Evolutionary conservation across 495 filamentous ascomycete species (phyloP), one percentile per base, ranked within the genome.

Genomic region (Hypoxylon perforatum): DNA sequence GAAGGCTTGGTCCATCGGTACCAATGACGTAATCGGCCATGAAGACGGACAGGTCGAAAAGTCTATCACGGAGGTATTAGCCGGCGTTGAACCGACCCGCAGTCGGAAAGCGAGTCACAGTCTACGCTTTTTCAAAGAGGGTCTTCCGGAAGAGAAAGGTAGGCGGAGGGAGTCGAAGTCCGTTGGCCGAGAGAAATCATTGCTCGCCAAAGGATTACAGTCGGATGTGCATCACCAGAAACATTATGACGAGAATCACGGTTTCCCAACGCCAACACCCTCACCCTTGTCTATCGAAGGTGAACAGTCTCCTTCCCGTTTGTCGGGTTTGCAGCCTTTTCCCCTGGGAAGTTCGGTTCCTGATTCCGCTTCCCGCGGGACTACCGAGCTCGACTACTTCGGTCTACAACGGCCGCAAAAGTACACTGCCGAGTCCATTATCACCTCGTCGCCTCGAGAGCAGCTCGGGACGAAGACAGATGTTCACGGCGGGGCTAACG

Each of bases 61-160:
- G 75, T 91, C 90, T 17, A 94, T 97, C 67, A 87, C 92, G 61
- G 93, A 93, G 41, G 92, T 89, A 36, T 73, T 96, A 50, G 81
- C 90, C 3, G 90, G 91, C 33, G 81, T 85, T 36, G 94, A 97
- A 71, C 89, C 85, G 23, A 90, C 92, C 73, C 88, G 95, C 63
- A 97, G 93, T 77, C 88, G 95, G 60, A 99, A 99, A 79, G 90
- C 94, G 45, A 97, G 92, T 73, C 94, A 99, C 75, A 92, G 91
- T 70, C 77, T 99, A 45, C 87, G 95, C 3, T 84, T 97, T 51
- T 99, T 99, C 83, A 95, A 92, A 74, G 92, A 97, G 71, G 95
- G 93, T 60, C 90, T 86, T 18, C 84, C 92, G 21, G 81, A 82
- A 36, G 81, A 86, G 42, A 83, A 81, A 66, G 60, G 63, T 18